Percentiles rank a stretch among this genome's conserved stretches.
phyloP scores from a whole-genome alignment of 768 basidiomycete species.

The Hydnomerulius pinastri region DNA sequence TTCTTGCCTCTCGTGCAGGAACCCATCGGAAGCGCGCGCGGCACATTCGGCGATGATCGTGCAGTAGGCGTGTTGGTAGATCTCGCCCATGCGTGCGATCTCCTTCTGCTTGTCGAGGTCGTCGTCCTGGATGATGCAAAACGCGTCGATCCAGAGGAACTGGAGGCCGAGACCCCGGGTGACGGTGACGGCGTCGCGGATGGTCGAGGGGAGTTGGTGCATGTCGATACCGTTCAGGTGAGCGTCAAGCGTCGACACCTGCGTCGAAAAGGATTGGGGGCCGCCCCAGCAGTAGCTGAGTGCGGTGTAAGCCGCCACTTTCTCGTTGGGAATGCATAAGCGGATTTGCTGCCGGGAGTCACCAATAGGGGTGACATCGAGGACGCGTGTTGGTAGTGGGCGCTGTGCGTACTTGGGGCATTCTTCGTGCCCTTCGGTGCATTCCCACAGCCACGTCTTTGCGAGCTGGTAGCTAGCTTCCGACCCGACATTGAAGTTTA shows the following conservation, averaged over 20 bases:
- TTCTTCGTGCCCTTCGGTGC: not conserved
- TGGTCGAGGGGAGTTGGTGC: not conserved
- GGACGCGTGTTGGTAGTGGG: not conserved
- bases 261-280: not conserved
- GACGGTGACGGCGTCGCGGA: not conserved
- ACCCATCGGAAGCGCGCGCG: not conserved
- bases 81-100: conserved; percentile 17
- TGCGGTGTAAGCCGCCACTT: not conserved
- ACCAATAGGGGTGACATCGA: not conserved
- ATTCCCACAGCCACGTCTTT: not conserved
- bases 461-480: not conserved
- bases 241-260: not conserved
- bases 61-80: conserved; percentile 8
- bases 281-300: conserved; percentile 1
- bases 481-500: not conserved
- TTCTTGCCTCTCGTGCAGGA: not conserved
- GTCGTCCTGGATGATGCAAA: conserved; percentile 19
- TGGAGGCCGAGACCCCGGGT: not conserved
- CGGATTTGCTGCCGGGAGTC: not conserved
- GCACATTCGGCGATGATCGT: not conserved
- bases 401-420: not conserved
- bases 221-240: not conserved
- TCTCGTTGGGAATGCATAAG: not conserved
- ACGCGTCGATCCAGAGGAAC: conserved; percentile 18
- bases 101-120: conserved; percentile 18